These are phyloP conservation scores for Orobanche coerulescens DNA, from an alignment of 257 asterid species.

Conservation along the genomic window DNA sequence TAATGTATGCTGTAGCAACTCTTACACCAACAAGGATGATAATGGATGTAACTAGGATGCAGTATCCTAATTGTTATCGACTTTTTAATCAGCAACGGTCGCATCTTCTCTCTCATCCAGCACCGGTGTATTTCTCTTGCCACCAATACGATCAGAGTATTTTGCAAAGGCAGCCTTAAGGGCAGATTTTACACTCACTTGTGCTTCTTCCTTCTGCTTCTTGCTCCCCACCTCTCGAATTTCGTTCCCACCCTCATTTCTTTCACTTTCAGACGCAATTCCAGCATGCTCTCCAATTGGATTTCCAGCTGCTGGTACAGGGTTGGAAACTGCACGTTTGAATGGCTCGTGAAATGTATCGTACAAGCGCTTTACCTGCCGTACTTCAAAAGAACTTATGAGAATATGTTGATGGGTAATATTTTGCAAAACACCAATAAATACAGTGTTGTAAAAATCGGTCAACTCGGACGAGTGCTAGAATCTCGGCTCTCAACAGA, in stretches of 20 bases:
- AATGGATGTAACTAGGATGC: constrained; percentile 11
- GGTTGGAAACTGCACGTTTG: constrained; percentile 59
- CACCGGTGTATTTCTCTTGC: constrained; percentile 34
- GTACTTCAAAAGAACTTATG: not conserved
- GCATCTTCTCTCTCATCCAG: constrained; percentile 29
- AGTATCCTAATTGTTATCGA: constrained; percentile 18
- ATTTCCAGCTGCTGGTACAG: constrained; percentile 29
- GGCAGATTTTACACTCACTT: constrained; percentile 57
- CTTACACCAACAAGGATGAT: not conserved
- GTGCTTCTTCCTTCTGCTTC: constrained; percentile 50
- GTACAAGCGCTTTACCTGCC: constrained; percentile 75
- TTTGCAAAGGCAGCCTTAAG: constrained; percentile 71
- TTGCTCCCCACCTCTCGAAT: constrained; percentile 35
- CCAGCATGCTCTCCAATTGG: constrained; percentile 27
- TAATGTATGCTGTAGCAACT: not conserved
- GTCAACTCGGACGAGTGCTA: no score
- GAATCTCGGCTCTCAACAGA: no score
- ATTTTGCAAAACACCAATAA: no score
- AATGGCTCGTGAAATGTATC: constrained; percentile 94
- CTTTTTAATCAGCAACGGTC: constrained; percentile 16
- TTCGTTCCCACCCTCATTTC: constrained; percentile 34
- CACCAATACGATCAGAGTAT: constrained; percentile 42
- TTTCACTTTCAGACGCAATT: constrained; percentile 32
- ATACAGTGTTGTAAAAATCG: no score
- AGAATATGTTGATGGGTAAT: not conserved